Conservation (phyloP, 2,329 filamentous ascomycete genomes). For the Paecilomyces sp. region DNA sequence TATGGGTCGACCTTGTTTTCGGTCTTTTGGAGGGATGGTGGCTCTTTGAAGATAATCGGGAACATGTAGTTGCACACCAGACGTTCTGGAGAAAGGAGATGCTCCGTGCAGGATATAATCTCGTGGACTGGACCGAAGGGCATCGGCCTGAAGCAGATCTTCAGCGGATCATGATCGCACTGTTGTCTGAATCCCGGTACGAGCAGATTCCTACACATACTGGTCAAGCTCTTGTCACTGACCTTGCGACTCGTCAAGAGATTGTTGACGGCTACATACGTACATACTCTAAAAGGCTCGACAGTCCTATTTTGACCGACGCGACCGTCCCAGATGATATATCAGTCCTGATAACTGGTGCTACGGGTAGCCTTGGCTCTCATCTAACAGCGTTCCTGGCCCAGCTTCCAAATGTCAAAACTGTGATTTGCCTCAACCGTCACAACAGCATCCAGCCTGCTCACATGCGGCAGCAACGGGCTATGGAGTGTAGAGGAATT, state of each 20-base stretch:
- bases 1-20: constrained; percentile 28
- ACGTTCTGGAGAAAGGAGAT: constrained; percentile 13
- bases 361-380: constrained; percentile 33
- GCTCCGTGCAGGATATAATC: constrained; percentile 11
- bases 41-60: constrained; percentile 28
- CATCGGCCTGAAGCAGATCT: constrained; percentile 5
- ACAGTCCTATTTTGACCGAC: not conserved
- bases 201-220: constrained; percentile 1
- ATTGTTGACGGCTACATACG: too few relatives aligned
- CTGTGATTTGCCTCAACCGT: constrained; percentile 44
- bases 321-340: constrained; percentile 4
- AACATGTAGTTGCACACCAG: constrained; percentile 12
- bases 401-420: constrained; percentile 18
- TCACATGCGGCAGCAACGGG: constrained; percentile 25
- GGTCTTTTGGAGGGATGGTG: constrained; percentile 36
- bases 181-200: constrained; percentile 7
- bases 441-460: constrained; percentile 16
- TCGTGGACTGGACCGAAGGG: constrained; percentile 18
- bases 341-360: constrained; percentile 35
- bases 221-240: too few relatives aligned
- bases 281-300: too few relatives aligned
- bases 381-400: constrained; percentile 32
- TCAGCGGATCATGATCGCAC: constrained; percentile 13
- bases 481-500: constrained; percentile 21
- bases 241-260: too few relatives aligned